Base-by-base conservation (phyloP, 805 yeast species). In the Schizosaccharomyces lindneri region DNA sequence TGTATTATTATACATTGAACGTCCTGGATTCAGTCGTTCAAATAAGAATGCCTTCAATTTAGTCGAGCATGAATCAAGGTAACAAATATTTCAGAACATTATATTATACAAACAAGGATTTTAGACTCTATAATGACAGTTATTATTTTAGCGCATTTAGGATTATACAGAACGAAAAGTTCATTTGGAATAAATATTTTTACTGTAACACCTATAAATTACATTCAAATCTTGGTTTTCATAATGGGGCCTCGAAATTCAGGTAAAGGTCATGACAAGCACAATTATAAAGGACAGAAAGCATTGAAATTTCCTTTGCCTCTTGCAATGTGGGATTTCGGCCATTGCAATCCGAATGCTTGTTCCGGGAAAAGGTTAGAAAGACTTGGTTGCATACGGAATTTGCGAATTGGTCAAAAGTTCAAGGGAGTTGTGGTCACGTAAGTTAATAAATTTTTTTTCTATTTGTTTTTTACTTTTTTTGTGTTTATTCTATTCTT, bases 301-400 rank as follows among this genome's bases (percentile, higher is more conserved):
- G 13, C 51, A 6, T 46, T 24, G 13, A 46, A 46, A 46, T 46
- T 55, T 11, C 31, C 29, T 15, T 36, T 39, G 59, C 19, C 29
- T 11, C 39, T 55, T 24, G 36, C 19, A 7, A 55, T 60, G 19
- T 24, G 70, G 96, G 98, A 93, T 71, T 93, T 93, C 69, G 95
- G 89, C 66, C 98, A 93, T 70, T 93, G 98, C 74, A 98, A 93
- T 72, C 98, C 98, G 0, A 93, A 93, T 69, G 78, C 97, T 69
- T 93, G 98, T 70, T 84, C 94, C 65, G 98, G 98, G 21, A 93
- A 93, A 74, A 89, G 88, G 70, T 75, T 93, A 39, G 96, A 87
- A 68, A 76, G 97, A 62, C 71, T 90, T 24, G 97, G 97, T 0
- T 72, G 87, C 24, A 89, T 93, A 61, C 80, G 81, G 64, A 79